phyloP scores from a whole-genome alignment of 805 yeast genomes.

The Kuraishia floccosa region DNA sequence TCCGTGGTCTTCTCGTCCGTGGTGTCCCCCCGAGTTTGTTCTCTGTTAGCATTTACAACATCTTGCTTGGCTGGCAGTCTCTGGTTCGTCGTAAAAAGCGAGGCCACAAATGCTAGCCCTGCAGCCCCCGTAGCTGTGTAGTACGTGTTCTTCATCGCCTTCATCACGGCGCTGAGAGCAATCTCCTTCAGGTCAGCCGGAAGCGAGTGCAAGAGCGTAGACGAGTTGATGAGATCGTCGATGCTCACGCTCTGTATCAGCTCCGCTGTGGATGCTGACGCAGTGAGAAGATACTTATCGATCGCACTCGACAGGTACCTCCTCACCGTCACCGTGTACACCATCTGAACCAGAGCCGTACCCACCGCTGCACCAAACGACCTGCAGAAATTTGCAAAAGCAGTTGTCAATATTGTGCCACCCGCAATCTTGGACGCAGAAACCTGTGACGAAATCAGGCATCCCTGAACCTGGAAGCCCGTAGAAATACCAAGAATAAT shows the following conservation, averaged over 20 bases:
- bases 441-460: conserved; percentile 31
- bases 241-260: not conserved
- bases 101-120: conserved; percentile 16
- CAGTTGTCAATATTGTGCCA: conserved; percentile 33
- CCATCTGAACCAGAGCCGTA: conserved; percentile 27
- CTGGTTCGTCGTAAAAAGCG: conserved; percentile 27
- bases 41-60: too few species aligned
- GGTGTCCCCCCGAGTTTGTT: too few species aligned
- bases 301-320: conserved; percentile 17
- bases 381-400: conserved; percentile 31
- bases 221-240: not conserved
- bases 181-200: conserved; percentile 6
- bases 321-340: conserved; percentile 20
- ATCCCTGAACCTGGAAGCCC: conserved; percentile 37
- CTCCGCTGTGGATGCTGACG: not conserved
- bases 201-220: conserved; percentile 2
- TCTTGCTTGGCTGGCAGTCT: conserved; percentile 21
- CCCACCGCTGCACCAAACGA: conserved; percentile 34
- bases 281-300: not conserved
- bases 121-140: conserved; percentile 28
- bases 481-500: conserved; percentile 33
- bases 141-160: conserved; percentile 25
- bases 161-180: conserved; percentile 17
- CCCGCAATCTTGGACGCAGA: conserved; percentile 41
- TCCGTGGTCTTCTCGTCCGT: too few species aligned